Conservation (phyloP, 345 rosid genomes). For the Gossypium raimondii region DNA sequence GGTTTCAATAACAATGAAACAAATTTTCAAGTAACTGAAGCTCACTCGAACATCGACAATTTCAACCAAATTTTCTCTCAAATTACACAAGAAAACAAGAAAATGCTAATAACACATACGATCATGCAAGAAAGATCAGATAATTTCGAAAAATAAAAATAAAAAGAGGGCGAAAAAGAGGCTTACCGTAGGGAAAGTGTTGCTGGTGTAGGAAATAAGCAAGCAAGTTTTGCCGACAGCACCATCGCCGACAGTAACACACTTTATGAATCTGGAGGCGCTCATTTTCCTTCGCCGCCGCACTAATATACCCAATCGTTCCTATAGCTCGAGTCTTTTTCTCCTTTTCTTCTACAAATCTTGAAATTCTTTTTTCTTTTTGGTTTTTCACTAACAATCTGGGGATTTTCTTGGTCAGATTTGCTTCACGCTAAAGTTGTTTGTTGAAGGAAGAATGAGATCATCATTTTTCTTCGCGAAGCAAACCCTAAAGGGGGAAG, state of each 20-base stretch:
- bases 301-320: neutral
- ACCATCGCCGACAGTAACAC: slow-evolving; percentile 95
- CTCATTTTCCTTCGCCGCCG: slow-evolving; percentile 7
- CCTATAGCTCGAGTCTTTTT: neutral
- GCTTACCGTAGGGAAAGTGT: slow-evolving; percentile 79
- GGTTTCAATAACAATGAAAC: neutral
- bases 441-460: neutral
- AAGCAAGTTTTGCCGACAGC: slow-evolving; percentile 95
- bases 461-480: neutral
- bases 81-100: too few species aligned
- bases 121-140: neutral
- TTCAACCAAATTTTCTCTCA: neutral
- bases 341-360: neutral
- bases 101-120: neutral
- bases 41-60: neutral
- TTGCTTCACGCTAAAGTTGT: neutral
- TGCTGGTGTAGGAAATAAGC: slow-evolving; percentile 94
- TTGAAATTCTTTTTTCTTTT: neutral
- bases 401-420: neutral
- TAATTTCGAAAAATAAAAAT: neutral
- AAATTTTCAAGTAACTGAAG: neutral
- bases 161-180: neutral
- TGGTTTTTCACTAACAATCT: neutral
- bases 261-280: slow-evolving; percentile 71
- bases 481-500: neutral